A percentile compares a stretch with the other conserved stretches of the same genome.
phyloP scores from a whole-genome alignment of 768 basidiomycete genomes.

The Russula sp. region DNA sequence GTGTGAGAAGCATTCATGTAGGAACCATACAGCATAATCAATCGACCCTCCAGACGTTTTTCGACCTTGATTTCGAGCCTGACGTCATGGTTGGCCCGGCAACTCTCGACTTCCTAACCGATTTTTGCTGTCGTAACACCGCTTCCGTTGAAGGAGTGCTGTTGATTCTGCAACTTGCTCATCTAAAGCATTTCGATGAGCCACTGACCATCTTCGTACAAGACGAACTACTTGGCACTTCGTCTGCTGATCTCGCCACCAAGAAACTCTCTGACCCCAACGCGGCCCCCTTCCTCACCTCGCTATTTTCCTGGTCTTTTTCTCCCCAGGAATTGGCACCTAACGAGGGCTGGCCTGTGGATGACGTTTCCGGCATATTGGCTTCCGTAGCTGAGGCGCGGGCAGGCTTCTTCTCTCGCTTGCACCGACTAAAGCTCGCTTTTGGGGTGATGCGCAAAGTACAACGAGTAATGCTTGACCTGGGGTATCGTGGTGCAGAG shows the following conservation, averaged over 20 bases:
- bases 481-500: slow-evolving; percentile 36
- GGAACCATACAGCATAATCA: neutral
- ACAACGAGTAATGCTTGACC: slow-evolving; percentile 38
- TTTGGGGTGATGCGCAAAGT: slow-evolving; percentile 43
- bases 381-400: slow-evolving; percentile 37
- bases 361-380: slow-evolving; percentile 32
- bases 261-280: slow-evolving; percentile 21
- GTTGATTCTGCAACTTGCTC: slow-evolving; percentile 57
- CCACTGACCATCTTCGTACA: slow-evolving; percentile 44
- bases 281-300: slow-evolving; percentile 34
- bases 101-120: slow-evolving; percentile 47
- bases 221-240: slow-evolving; percentile 25
- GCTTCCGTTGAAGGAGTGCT: slow-evolving; percentile 51
- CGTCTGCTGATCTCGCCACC: neutral
- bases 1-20: slow-evolving; percentile 1
- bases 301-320: slow-evolving; percentile 21
- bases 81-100: slow-evolving; percentile 56
- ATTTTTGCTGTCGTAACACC: slow-evolving; percentile 52
- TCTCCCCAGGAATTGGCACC: slow-evolving; percentile 17
- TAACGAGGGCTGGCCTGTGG: slow-evolving; percentile 27
- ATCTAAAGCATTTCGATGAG: slow-evolving; percentile 69
- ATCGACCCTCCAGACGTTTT: slow-evolving; percentile 47
- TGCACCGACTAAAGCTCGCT: slow-evolving; percentile 39
- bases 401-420: slow-evolving; percentile 30
- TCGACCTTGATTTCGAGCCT: slow-evolving; percentile 55